phyloP scores from a whole-genome alignment of 2,329 filamentous ascomycete species.

The Neopestalotiopsis clavispora region DNA sequence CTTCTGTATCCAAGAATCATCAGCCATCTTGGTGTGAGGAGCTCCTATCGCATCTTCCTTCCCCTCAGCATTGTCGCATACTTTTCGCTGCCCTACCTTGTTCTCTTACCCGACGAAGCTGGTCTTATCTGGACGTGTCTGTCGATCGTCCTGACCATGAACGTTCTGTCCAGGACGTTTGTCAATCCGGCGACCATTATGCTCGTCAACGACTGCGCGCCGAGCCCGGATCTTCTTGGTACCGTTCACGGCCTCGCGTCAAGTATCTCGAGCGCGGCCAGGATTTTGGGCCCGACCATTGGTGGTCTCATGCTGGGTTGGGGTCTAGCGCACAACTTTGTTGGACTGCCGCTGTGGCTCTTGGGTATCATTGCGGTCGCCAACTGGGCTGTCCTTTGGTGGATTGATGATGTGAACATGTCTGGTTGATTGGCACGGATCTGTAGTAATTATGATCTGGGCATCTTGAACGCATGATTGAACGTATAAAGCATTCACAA shows the following conservation, averaged over 20 bases:
- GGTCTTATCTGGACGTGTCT: not conserved
- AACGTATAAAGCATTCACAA: no score
- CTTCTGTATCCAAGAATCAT: not conserved
- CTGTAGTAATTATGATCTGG: no score
- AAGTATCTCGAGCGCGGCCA: not conserved
- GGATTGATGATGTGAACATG: not conserved
- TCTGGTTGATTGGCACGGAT: no score
- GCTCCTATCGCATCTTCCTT: not conserved
- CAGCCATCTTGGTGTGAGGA: not conserved
- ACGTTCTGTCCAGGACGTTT: not conserved
- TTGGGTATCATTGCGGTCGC: not conserved
- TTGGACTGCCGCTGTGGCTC: not conserved
- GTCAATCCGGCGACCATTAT: not conserved
- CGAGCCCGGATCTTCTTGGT: not conserved
- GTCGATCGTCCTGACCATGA: not conserved
- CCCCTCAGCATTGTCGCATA: not conserved
- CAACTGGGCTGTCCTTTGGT: not conserved
- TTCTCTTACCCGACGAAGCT: not conserved
- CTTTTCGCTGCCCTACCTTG: not conserved
- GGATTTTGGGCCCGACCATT: not conserved
- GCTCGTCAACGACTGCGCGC: slow-evolving; percentile 1
- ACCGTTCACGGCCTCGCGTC: slow-evolving; percentile 1
- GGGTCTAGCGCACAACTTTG: not conserved
- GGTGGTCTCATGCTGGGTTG: not conserved
- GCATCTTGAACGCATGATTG: no score